Base-by-base conservation (phyloP, 2,329 filamentous ascomycete genomes). In the Calonectria naviculata region DNA sequence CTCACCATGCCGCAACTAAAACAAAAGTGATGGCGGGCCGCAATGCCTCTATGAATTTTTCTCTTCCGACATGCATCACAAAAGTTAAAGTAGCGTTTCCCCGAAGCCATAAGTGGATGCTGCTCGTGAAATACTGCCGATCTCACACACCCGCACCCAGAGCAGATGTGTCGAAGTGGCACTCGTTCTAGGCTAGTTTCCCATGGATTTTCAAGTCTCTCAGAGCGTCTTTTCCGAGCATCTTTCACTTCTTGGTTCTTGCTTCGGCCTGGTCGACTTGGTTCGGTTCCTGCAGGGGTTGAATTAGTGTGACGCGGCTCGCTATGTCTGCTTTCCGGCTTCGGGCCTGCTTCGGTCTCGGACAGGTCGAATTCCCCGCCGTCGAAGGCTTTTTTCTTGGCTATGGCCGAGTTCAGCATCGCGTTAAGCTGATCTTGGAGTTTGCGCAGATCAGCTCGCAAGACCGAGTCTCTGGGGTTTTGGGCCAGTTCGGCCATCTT, bases 1-100 rank as follows among this genome's bases (percentile, higher is more conserved):
- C 85, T 81, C 7, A 83, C 76, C 26, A 79, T 80, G 26, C 83
- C 83, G 67, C 85, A 87, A 29, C 81, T 76, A 46, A 80, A 84
- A 75, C 87, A 89, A 24, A 87, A 83, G 65, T 86, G 85, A 42
- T 80, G 76, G 1, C 62, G 34, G 10, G 77, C 73, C 12, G 75
- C 71, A 36, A 78, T 58, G 1, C 76, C 77, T 29, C 74, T 71
- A 4, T 73, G 65, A 9, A 80, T 72, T 24, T 65, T 74, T n/a
- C 68, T 68, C 44, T 80, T 74, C 42, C 81, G 80, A 67, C 84
- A 85, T 7, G 73, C 71, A 44, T 78, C 74, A 58, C 84, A 85
- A 38, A 83, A 80, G 56, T 83, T 85, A 47, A 80, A 71, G 26
- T 80, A 73, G 5, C 75, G 73, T 15, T 74, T 79, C 31, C 74